Percentiles rank a stretch among this genome's conserved stretches.
Conservation (phyloP, 1,284 basidiomycete species). For the Apiotrichum akiyoshidainum region DNA sequence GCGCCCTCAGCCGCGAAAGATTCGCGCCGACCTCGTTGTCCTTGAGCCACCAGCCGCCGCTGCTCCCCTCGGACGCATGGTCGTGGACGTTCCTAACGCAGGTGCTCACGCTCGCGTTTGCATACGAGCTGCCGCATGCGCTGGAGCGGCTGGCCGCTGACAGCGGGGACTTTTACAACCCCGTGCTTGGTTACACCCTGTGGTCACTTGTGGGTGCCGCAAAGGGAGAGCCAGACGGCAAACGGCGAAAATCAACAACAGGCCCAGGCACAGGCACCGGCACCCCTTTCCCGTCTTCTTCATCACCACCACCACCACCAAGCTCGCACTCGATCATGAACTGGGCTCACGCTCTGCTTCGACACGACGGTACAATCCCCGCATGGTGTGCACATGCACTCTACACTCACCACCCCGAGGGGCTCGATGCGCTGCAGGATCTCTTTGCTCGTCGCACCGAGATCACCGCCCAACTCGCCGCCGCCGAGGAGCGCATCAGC, state of each 20-base stretch:
- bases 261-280: neutral
- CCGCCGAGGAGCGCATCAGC: neutral
- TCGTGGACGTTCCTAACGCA: neutral
- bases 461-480: neutral
- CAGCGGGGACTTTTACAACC: slow-evolving; percentile 4
- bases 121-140: slow-evolving; percentile 3
- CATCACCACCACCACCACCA: neutral
- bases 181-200: neutral
- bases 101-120: slow-evolving; percentile 2
- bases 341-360: neutral
- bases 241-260: neutral
- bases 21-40: neutral
- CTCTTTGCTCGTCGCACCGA: neutral
- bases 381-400: neutral
- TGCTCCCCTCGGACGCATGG: neutral
- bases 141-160: neutral
- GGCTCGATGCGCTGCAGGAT: neutral
- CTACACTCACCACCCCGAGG: neutral
- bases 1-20: neutral
- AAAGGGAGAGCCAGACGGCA: neutral
- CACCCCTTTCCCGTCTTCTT: neutral
- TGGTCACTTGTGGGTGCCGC: neutral
- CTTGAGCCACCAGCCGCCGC: neutral
- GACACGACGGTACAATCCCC: neutral
- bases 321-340: neutral